Evolutionary conservation across 1,284 basidiomycete species (phyloP).

Genomic region (Coniferiporia weirii): DNA sequence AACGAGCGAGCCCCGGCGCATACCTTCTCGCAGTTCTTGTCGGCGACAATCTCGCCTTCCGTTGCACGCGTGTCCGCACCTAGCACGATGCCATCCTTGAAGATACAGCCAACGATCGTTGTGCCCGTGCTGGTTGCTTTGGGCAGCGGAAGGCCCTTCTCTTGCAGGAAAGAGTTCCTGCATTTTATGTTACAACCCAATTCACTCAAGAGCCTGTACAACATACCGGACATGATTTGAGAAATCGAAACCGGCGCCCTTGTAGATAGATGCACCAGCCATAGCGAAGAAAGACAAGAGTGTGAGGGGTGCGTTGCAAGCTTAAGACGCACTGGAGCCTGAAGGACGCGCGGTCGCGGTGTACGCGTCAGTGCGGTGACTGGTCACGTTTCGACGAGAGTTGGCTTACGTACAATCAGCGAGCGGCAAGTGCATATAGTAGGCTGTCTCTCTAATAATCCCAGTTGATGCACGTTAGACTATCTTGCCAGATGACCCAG

Average conservation of each 20-base stretch:
- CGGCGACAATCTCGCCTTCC: constrained; percentile 92
- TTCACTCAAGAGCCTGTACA: background rate
- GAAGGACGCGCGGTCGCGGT: constrained; percentile 7
- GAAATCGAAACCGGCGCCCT: constrained; percentile 15
- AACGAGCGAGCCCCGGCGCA: constrained; percentile 18
- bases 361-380: constrained; percentile 7
- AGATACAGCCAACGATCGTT: constrained; percentile 96
- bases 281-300: constrained; percentile 2
- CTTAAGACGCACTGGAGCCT: background rate
- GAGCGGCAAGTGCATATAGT: background rate
- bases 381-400: background rate
- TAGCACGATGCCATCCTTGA: constrained; percentile 89
- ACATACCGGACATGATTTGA: constrained; percentile 18
- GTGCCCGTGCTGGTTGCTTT: constrained; percentile 95
- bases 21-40: constrained; percentile 99
- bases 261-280: constrained; percentile 11
- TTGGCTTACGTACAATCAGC: background rate
- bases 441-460: background rate
- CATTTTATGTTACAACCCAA: background rate
- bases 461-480: too few species aligned
- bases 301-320: background rate
- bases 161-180: constrained; percentile 77
- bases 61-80: constrained; percentile 98
- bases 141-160: constrained; percentile 64
- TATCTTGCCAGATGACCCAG: too few species aligned